These are phyloP conservation scores for Erodium chrysanthum DNA, from an alignment of 441 rosid species.

Conservation along the genomic window DNA sequence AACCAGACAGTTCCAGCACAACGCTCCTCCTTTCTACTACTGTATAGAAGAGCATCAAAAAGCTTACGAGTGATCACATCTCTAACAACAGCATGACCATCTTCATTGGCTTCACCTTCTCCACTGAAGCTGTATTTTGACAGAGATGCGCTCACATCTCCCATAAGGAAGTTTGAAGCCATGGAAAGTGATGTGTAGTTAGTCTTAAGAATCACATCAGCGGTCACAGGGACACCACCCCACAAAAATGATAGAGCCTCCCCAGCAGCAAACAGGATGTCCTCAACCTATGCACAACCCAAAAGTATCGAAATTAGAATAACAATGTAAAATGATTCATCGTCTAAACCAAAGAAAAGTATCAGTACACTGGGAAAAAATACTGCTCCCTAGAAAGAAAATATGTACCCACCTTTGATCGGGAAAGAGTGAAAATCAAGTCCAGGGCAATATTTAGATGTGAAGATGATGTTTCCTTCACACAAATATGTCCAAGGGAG, in stretches of 20 bases:
- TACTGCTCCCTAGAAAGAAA: slow-evolving; percentile 7
- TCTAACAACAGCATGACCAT: slow-evolving; percentile 43
- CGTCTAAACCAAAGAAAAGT: slow-evolving; percentile 10
- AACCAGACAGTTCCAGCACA: slow-evolving; percentile 98
- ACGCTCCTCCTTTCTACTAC: slow-evolving; percentile 92
- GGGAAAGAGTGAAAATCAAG: slow-evolving; percentile 70
- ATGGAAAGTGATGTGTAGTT: slow-evolving; percentile 80
- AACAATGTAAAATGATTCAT: slow-evolving; percentile 4
- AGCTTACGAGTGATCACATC: slow-evolving; percentile 64
- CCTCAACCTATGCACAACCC: slow-evolving; percentile 62
- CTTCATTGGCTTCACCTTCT: slow-evolving; percentile 40
- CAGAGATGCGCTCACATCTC: slow-evolving; percentile 49
- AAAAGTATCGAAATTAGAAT: slow-evolving; percentile 16
- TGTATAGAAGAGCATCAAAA: slow-evolving; percentile 74
- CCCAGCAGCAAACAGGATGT: slow-evolving; percentile 90
- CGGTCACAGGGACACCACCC: slow-evolving; percentile 89
- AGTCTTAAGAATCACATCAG: slow-evolving; percentile 81
- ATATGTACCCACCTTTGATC: slow-evolving; percentile 62
- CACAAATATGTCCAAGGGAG: slow-evolving; percentile 79
- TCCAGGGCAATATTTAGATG: slow-evolving; percentile 61
- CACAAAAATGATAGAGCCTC: slow-evolving; percentile 90
- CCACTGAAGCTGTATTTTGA: slow-evolving; percentile 32
- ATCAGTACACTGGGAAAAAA: slow-evolving; percentile 1
- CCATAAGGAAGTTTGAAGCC: slow-evolving; percentile 80
- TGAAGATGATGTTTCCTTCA: slow-evolving; percentile 59